Evolutionary conservation across 805 yeast genomes (phyloP), one percentile per base, ranked within the genome.

Genomic region (Wickerhamomyces silvicola): DNA sequence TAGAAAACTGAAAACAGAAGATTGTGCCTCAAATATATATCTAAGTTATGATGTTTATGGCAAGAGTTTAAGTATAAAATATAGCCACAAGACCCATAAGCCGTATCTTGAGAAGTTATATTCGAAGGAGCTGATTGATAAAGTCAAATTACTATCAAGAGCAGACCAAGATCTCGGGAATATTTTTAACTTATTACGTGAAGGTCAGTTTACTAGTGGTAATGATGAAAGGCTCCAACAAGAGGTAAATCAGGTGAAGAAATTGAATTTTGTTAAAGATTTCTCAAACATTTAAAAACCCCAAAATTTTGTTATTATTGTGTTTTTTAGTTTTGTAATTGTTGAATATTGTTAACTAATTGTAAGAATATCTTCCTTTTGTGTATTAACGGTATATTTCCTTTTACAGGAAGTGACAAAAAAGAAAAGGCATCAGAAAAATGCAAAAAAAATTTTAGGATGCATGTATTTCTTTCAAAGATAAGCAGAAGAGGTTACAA

Each of bases 21-120:
- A 45, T 26, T 48, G 52, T 24, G 30, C 43, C 16, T 50, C 53
- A 8, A 42, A 37, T 22, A 32, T 48, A 27, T 50, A 45, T 21
- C 12, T 50, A 15, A 45, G 47, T 28, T 50, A 48, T 33, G 53
- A 50, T 28, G 35, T 50, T 8, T 13, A 36, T 15, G 33, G 37
- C 8, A 48, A 42, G 35, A 36, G 32, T 9, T 22, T 50, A 33
- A 42, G 35, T 22, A 43, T 48, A 33, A 50, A 42, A 38, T 50
- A 32, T 22, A 45, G 39, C 27, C 53, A 50, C 23, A 26, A 27
- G 7, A 32, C 41, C 6, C 54, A 50, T 22, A 39, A 37, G 16
- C 40, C 48, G 3, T 42, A 35, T 20, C 20, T 46, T 27, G 44
- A 47, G 30, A 47, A 39, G 33, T 26, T 38, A 17, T 49, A 49